Percentiles rank a stretch among this genome's conserved stretches.
phyloP scores from a whole-genome alignment of 805 yeast species.

The Yamadazyma nakazawae region DNA sequence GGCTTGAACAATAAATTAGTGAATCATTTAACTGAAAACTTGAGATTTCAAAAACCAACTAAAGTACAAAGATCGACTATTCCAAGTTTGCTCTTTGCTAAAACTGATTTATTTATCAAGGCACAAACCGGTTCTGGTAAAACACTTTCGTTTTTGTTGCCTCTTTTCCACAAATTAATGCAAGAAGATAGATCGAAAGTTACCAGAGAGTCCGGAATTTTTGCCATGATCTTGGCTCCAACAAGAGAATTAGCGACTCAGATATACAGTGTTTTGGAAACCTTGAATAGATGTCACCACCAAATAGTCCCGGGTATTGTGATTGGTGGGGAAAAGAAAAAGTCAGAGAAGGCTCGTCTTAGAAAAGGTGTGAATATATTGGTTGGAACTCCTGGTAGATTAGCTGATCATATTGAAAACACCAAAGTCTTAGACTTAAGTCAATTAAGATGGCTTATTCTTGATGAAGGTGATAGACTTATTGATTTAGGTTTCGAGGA shows the following conservation, averaged over 20 bases:
- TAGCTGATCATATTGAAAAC: conserved; percentile 91
- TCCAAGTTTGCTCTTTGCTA: conserved; percentile 44
- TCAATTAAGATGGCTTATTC: conserved; percentile 77
- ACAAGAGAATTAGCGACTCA: conserved; percentile 94
- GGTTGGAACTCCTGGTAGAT: conserved; percentile 97
- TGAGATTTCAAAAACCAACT: conserved; percentile 69
- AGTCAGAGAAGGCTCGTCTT: conserved; percentile 91
- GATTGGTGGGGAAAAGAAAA: conserved; percentile 97
- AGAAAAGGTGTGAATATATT: conserved; percentile 93
- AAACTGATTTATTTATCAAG: conserved; percentile 76
- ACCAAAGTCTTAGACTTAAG: conserved; percentile 72
- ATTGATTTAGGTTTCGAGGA: conserved; percentile 97
- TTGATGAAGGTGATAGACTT: conserved; percentile 96
- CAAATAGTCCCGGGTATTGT: conserved; percentile 93
- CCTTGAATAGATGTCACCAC: conserved; percentile 71
- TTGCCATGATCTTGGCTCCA: conserved; percentile 87
- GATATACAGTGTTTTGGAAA: conserved; percentile 76
- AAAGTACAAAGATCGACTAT: conserved; percentile 79
- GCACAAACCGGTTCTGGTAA: conserved; percentile 99
- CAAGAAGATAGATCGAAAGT: conserved; percentile 39
- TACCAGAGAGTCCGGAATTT: conserved; percentile 72
- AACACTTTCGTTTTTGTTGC: conserved; percentile 82
- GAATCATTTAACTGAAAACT: conserved; percentile 51
- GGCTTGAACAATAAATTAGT: conserved; percentile 59
- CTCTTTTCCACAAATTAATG: conserved; percentile 74